phyloP scores from a whole-genome alignment of 2,329 filamentous ascomycete genomes.

The Aureobasidium namibiae region DNA sequence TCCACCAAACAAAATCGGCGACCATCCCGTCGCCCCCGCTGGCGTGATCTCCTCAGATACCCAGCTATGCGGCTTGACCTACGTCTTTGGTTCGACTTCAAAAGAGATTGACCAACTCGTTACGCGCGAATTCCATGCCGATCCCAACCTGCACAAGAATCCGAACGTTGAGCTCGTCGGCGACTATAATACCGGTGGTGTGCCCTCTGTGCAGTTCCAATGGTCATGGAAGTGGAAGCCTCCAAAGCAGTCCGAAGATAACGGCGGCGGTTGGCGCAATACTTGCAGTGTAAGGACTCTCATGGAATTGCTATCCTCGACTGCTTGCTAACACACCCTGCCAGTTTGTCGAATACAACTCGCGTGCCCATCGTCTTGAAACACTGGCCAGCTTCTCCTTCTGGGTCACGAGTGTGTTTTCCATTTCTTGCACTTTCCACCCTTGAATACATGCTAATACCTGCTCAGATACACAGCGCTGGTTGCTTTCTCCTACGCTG shows the following conservation, averaged over 20 bases:
- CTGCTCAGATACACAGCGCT: slow-evolving; percentile 30
- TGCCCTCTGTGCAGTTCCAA: slow-evolving; percentile 74
- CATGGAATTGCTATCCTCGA: not conserved
- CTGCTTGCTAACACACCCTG: not conserved
- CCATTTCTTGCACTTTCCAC: not conserved
- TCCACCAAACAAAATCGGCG: slow-evolving; percentile 45
- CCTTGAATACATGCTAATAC: not conserved
- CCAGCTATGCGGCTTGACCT: slow-evolving; percentile 79
- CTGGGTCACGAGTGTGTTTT: slow-evolving; percentile 71
- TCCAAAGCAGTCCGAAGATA: slow-evolving; percentile 72
- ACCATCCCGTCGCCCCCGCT: slow-evolving; percentile 21
- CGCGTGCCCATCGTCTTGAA: slow-evolving; percentile 78
- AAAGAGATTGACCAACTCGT: slow-evolving; percentile 89
- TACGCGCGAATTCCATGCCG: slow-evolving; percentile 90
- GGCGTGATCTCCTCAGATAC: slow-evolving; percentile 51
- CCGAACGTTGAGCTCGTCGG: slow-evolving; percentile 93
- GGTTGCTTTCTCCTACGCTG: slow-evolving; percentile 52
- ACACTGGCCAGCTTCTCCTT: slow-evolving; percentile 90
- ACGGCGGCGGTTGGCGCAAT: slow-evolving; percentile 88
- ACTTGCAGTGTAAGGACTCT: slow-evolving; percentile 66
- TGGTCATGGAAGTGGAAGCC: slow-evolving; percentile 98
- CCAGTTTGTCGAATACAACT: slow-evolving; percentile 93
- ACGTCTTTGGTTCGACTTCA: slow-evolving; percentile 76
- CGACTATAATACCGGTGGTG: slow-evolving; percentile 79
- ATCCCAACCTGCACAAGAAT: slow-evolving; percentile 96